phyloP scores from a whole-genome alignment of 768 basidiomycete genomes.

The Xerocomellus chrysenteron region DNA sequence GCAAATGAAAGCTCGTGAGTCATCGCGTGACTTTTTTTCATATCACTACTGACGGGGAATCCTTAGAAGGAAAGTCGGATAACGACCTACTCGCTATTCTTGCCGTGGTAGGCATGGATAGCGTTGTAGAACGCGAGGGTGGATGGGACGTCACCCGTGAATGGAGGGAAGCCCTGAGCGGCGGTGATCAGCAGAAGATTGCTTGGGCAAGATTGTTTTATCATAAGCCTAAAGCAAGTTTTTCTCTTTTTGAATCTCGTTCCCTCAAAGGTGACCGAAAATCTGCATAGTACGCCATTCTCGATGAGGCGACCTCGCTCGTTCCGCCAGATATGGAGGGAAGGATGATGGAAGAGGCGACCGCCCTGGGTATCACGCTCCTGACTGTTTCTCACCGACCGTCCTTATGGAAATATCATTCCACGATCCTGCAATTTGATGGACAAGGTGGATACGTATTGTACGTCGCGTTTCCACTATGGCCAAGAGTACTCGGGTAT shows the following conservation, averaged over 20 bases:
- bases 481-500: not conserved
- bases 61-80: constrained; percentile 71
- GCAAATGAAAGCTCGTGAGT: constrained; percentile 77
- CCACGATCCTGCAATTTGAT: constrained; percentile 86
- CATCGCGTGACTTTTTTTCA: not conserved
- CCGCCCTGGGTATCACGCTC: constrained; percentile 83
- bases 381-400: constrained; percentile 95
- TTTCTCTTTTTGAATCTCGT: not conserved
- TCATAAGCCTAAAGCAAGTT: constrained; percentile 80
- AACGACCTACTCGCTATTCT: constrained; percentile 70
- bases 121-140: constrained; percentile 90
- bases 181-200: constrained; percentile 95
- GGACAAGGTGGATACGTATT: constrained; percentile 96
- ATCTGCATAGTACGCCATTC: constrained; percentile 78
- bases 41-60: constrained; percentile 6
- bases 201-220: constrained; percentile 98
- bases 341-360: constrained; percentile 92
- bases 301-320: constrained; percentile 95
- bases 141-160: constrained; percentile 90
- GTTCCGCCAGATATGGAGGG: constrained; percentile 93
- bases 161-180: constrained; percentile 91
- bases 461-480: constrained; percentile 45
- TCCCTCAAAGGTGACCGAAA: not conserved
- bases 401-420: constrained; percentile 90
- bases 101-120: constrained; percentile 77